phyloP scores from a whole-genome alignment of 2,329 filamentous ascomycete genomes.

The Torrubiellomyces zombiae region DNA sequence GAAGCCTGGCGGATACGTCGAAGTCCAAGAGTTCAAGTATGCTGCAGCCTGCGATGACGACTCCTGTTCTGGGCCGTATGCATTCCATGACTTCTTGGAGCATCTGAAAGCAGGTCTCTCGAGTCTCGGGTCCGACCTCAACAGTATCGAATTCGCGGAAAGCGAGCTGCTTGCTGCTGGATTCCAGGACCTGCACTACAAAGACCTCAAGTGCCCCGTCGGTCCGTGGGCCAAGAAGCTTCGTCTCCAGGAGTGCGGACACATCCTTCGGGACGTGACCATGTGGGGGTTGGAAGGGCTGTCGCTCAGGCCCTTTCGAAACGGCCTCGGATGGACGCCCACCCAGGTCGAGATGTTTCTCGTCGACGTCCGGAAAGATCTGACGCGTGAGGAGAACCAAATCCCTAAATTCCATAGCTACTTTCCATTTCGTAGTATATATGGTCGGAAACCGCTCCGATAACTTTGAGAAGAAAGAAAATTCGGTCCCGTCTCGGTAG shows the following conservation, averaged over 20 bases:
- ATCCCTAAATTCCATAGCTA: slow-evolving; percentile 21
- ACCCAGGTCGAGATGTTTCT: slow-evolving; percentile 27
- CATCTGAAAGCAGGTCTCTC: slow-evolving; percentile 24
- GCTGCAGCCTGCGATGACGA: slow-evolving; percentile 26
- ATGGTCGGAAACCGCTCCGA: slow-evolving; percentile 22
- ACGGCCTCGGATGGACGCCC: slow-evolving; percentile 22
- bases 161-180: slow-evolving; percentile 21
- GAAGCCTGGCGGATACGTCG: slow-evolving; percentile 34
- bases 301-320: slow-evolving; percentile 19
- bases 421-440: slow-evolving; percentile 22
- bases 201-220: slow-evolving; percentile 28
- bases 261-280: slow-evolving; percentile 25
- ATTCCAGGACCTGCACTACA: slow-evolving; percentile 22
- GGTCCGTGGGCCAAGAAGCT: slow-evolving; percentile 29
- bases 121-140: slow-evolving; percentile 23
- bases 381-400: slow-evolving; percentile 17
- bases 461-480: too few species aligned
- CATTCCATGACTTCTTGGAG: slow-evolving; percentile 27
- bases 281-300: slow-evolving; percentile 23
- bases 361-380: slow-evolving; percentile 20
- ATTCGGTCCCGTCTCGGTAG: too few species aligned
- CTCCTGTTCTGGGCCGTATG: slow-evolving; percentile 25
- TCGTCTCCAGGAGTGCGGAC: slow-evolving; percentile 26
- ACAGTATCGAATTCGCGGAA: slow-evolving; percentile 20
- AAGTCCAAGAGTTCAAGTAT: slow-evolving; percentile 30